A percentile compares a stretch with the other conserved stretches of the same genome.
Evolutionary conservation across 192 early-diverging fungal species (phyloP).

Genomic region (Coemansia sp.): DNA sequence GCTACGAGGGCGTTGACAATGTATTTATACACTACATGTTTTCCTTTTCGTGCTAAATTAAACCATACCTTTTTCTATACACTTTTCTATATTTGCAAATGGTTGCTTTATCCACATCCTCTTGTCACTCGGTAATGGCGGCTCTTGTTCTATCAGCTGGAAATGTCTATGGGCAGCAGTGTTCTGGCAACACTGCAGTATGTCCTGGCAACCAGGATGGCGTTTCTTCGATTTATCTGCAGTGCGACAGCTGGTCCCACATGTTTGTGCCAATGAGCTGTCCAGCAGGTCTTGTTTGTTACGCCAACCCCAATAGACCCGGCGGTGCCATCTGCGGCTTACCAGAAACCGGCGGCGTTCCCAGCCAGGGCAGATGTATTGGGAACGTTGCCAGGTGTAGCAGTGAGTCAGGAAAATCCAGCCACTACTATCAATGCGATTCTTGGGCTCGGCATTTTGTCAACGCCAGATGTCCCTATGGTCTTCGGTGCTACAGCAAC

Average conservation of each 20-base stretch:
- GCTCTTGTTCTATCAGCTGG: constrained; percentile 3
- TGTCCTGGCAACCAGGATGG: constrained; percentile 46
- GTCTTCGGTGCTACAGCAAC: background rate
- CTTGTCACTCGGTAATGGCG: no score
- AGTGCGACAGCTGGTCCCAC: constrained; percentile 46
- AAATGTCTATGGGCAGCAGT: constrained; percentile 15
- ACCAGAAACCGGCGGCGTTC: constrained; percentile 30
- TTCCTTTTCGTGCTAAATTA: no score
- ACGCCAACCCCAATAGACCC: constrained; percentile 38
- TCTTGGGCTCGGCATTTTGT: background rate
- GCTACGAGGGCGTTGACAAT: no score
- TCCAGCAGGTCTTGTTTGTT: constrained; percentile 43
- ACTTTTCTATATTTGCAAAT: background rate
- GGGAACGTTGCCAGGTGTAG: constrained; percentile 48
- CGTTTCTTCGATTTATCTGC: constrained; percentile 40
- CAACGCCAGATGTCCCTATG: background rate
- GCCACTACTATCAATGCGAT: background rate
- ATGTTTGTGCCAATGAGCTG: constrained; percentile 33
- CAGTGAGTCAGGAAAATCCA: background rate
- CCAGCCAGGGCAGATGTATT: constrained; percentile 26
- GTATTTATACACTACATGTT: no score
- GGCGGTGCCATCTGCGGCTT: constrained; percentile 40
- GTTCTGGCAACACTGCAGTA: constrained; percentile 36
- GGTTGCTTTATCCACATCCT: background rate
- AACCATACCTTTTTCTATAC: background rate